Evolutionary conservation across 768 basidiomycete species (phyloP).

Genomic region (Clathrus columnatus): DNA sequence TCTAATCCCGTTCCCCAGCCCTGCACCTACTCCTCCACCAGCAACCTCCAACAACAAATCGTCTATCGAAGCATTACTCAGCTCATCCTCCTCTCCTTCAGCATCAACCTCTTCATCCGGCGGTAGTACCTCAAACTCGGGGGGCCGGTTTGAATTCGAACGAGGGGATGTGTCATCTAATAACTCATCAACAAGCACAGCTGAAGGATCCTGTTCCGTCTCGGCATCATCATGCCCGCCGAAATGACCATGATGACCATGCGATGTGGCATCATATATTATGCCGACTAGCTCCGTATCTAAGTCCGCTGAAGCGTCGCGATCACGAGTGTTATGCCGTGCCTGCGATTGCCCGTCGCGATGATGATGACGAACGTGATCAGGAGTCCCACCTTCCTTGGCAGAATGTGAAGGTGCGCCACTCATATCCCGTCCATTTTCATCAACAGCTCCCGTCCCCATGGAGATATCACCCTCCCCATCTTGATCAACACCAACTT

Average conservation of each 20-base stretch:
- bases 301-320: neutral
- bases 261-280: neutral
- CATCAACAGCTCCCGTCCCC: neutral
- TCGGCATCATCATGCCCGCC: neutral
- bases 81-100: neutral
- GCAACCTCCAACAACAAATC: slow-evolving; percentile 3
- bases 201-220: neutral
- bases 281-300: neutral
- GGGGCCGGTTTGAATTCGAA: neutral
- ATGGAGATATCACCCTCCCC: neutral
- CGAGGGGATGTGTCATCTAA: neutral
- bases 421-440: neutral
- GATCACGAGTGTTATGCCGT: neutral
- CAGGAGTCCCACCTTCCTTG: neutral
- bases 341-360: neutral
- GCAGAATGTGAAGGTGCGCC: neutral
- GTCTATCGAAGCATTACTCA: neutral
- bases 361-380: neutral
- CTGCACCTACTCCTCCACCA: neutral
- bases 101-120: neutral
- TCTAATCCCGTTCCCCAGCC: neutral
- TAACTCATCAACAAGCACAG: neutral
- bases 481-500: neutral
- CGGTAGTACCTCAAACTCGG: neutral
- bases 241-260: neutral